Percentiles rank a stretch among this genome's conserved stretches.
Evolutionary conservation across 225 moss, liverwort and hornwort species (phyloP).

Genomic region (Ulota crispa): DNA sequence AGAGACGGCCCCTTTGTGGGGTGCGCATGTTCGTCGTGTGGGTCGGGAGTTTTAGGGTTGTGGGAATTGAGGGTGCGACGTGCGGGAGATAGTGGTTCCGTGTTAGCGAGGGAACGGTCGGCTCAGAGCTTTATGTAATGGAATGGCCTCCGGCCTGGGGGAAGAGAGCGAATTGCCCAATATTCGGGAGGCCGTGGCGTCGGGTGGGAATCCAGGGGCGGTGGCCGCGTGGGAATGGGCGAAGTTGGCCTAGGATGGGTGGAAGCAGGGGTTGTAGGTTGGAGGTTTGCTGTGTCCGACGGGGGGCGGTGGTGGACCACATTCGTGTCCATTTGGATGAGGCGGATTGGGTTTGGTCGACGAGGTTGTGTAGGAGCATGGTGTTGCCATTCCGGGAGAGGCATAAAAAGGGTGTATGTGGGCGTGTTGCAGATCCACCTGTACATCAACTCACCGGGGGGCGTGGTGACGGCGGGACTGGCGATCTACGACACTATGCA

Average conservation of each 20-base stretch:
- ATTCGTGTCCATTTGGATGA: not conserved
- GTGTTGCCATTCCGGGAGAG: not conserved
- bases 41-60: not conserved
- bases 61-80: not conserved
- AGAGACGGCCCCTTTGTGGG: not conserved
- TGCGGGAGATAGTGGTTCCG: not conserved
- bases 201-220: not conserved
- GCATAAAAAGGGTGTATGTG: not conserved
- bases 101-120: not conserved
- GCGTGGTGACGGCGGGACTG: slow-evolving; percentile 84
- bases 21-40: not conserved
- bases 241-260: not conserved
- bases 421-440: slow-evolving; percentile 61
- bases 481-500: slow-evolving; percentile 97
- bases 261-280: not conserved
- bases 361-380: not conserved
- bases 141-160: not conserved
- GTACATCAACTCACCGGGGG: slow-evolving; percentile 93
- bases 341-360: not conserved
- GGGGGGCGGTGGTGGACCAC: not conserved
- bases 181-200: not conserved
- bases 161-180: not conserved
- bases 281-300: not conserved
- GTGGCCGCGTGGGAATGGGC: not conserved
- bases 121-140: too few species aligned